Evolutionary conservation across 148 eudicot genomes (phyloP).

Genomic region (Vaccinium myrtillus): DNA sequence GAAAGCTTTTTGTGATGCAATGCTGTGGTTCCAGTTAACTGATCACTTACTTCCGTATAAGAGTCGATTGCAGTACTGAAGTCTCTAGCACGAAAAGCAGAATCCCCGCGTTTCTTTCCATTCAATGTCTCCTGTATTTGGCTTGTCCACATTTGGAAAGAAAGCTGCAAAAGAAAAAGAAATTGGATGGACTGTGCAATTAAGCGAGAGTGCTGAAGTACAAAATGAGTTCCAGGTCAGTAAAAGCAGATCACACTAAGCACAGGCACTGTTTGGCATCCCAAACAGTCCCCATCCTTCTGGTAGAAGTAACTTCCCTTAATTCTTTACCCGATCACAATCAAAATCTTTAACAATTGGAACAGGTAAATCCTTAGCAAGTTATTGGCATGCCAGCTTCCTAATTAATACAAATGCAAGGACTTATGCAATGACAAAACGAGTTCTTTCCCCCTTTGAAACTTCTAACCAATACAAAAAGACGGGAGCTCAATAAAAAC

Average conservation of each 20-base stretch:
- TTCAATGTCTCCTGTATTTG: slow-evolving; percentile 68
- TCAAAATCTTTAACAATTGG: neutral
- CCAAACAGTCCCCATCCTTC: neutral
- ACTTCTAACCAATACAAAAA: neutral
- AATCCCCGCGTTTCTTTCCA: slow-evolving; percentile 68
- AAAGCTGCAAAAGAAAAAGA: slow-evolving; percentile 49
- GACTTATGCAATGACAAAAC: neutral
- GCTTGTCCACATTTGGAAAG: slow-evolving; percentile 74
- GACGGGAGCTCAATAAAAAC: neutral
- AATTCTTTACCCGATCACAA: neutral
- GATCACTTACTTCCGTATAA: slow-evolving; percentile 46
- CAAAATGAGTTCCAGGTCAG: slow-evolving; percentile 7
- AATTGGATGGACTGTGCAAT: slow-evolving; percentile 3
- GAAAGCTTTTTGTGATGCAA: neutral
- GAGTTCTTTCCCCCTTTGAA: neutral
- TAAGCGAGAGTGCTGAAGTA: neutral
- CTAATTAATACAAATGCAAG: neutral
- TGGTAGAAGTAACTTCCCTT: neutral
- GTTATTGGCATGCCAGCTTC: neutral
- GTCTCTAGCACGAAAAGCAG: slow-evolving; percentile 64
- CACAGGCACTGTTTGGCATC: neutral
- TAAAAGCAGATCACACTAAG: neutral
- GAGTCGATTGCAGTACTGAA: slow-evolving; percentile 54
- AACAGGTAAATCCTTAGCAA: neutral
- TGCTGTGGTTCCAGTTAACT: neutral